These are phyloP conservation scores for Camellia japonica DNA, from an alignment of 148 eudicot species.

Conservation along the genomic window DNA sequence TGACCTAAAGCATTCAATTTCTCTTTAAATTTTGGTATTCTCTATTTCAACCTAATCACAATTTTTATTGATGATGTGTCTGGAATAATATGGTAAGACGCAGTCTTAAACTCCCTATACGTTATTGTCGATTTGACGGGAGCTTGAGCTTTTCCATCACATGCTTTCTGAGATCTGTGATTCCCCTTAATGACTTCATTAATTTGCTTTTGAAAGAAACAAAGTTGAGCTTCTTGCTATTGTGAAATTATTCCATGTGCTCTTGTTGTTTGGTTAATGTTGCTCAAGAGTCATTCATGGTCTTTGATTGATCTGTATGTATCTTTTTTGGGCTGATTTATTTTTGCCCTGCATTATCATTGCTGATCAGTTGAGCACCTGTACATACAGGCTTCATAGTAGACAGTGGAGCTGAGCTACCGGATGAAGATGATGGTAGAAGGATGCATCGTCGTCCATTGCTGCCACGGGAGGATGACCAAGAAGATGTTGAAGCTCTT, in stretches of 20 bases:
- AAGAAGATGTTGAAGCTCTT: conserved; percentile 83
- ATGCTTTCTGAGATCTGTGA: background rate
- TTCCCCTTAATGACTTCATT: background rate
- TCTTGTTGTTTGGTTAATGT: background rate
- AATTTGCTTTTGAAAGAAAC: background rate
- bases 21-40: background rate
- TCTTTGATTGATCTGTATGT: no score
- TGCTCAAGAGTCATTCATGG: no score
- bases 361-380: conserved; percentile 16
- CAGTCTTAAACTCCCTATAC: background rate
- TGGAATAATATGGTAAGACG: background rate
- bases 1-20: background rate
- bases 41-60: background rate
- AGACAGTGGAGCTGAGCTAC: conserved; percentile 48
- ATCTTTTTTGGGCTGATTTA: background rate
- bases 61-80: background rate
- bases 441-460: conserved; percentile 59
- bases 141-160: background rate
- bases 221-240: background rate
- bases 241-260: background rate
- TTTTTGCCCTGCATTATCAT: background rate
- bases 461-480: conserved; percentile 77
- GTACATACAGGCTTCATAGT: conserved; percentile 75
- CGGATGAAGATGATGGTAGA: conserved; percentile 61
- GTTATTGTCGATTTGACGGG: background rate